Conservation (phyloP, 768 basidiomycete genomes). For the Fomitopsis pulvina region DNA sequence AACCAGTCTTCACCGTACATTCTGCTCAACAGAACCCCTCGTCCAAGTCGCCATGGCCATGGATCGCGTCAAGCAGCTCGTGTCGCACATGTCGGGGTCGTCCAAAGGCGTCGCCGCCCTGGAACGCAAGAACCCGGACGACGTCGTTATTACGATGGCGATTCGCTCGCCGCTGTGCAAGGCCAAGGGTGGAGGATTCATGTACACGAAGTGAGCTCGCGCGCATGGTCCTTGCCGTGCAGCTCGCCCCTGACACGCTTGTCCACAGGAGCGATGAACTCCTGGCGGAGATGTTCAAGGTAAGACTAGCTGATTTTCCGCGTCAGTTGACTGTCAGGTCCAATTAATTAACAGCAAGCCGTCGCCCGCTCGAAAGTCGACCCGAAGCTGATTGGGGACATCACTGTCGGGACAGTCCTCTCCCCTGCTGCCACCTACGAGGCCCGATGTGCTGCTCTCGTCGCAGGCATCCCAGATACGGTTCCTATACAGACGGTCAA, state of each 20-base stretch:
- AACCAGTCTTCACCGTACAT: not conserved
- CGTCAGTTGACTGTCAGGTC: not conserved
- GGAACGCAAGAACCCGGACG: constrained; percentile 56
- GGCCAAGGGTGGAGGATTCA: constrained; percentile 69
- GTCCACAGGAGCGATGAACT: constrained; percentile 59
- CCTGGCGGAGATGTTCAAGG: constrained; percentile 78
- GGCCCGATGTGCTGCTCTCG: constrained; percentile 67
- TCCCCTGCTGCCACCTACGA: constrained; percentile 60
- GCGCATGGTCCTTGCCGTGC: not conserved
- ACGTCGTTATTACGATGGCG: constrained; percentile 80
- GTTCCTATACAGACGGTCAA: constrained; percentile 73
- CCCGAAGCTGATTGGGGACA: constrained; percentile 62
- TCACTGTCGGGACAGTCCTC: constrained; percentile 75
- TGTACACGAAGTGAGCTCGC: constrained; percentile 52
- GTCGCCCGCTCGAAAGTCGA: constrained; percentile 53
- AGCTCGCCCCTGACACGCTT: not conserved
- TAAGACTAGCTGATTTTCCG: constrained; percentile 16
- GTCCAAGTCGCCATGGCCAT: constrained; percentile 20
- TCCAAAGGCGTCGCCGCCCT: constrained; percentile 43
- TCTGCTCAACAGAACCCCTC: not conserved
- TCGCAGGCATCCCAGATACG: constrained; percentile 75
- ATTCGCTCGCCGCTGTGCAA: constrained; percentile 72
- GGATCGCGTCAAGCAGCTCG: constrained; percentile 63
- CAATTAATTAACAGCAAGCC: constrained; percentile 38
- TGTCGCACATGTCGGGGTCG: constrained; percentile 45